A percentile compares a stretch with the other conserved stretches of the same genome.
Evolutionary conservation across 768 basidiomycete species (phyloP).

Genomic region (Mycena rosella): DNA sequence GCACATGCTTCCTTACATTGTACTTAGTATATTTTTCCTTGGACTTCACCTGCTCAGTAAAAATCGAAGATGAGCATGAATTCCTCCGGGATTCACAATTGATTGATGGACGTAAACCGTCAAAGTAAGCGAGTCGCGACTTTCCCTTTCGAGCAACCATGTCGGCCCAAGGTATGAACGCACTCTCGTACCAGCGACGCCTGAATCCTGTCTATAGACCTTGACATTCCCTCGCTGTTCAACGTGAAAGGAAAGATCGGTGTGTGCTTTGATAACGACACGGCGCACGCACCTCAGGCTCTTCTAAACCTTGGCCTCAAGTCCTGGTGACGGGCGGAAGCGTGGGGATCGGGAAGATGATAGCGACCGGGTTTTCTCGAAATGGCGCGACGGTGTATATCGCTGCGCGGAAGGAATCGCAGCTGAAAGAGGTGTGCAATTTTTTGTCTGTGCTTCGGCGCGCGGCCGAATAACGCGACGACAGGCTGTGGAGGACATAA

Average conservation of each 20-base stretch:
- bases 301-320: constrained; percentile 40
- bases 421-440: constrained; percentile 77
- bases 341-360: constrained; percentile 87
- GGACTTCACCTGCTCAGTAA: too few species aligned
- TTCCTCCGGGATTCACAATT: too few species aligned
- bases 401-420: constrained; percentile 84
- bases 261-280: constrained; percentile 37
- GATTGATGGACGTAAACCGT: too few species aligned
- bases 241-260: constrained; percentile 79
- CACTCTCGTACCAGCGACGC: too few species aligned
- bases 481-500: constrained; percentile 71
- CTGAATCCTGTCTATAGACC: constrained; percentile 10
- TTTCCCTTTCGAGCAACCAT: constrained; percentile 8
- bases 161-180: constrained; percentile 17
- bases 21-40: too few species aligned
- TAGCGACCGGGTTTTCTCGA: constrained; percentile 84
- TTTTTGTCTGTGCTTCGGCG: neutral
- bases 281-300: constrained; percentile 22
- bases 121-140: too few species aligned
- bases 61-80: too few species aligned
- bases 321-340: constrained; percentile 88
- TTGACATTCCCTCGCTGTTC: constrained; percentile 67
- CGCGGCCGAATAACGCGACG: neutral
- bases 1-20: too few species aligned
- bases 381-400: constrained; percentile 94